Percentiles rank a stretch among this genome's conserved stretches.
phyloP scores from a whole-genome alignment of 768 basidiomycete genomes.

The Galerina sulciceps region DNA sequence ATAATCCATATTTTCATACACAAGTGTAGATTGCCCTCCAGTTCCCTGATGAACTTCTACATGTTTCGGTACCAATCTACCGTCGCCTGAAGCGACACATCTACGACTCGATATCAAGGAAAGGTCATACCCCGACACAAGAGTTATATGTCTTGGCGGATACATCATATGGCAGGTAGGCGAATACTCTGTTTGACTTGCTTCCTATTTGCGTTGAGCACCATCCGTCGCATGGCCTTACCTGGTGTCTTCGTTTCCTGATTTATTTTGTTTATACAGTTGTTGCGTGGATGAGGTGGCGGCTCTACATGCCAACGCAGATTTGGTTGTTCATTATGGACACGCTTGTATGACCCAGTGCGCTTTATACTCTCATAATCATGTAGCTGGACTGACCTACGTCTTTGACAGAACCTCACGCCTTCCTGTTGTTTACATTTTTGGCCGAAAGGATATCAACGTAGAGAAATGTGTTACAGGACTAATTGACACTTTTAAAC shows the following conservation, averaged over 20 bases:
- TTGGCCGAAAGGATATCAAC: slow-evolving; percentile 76
- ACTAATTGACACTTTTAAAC: slow-evolving; percentile 39
- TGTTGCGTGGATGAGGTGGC: slow-evolving; percentile 98
- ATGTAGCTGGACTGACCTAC: background rate
- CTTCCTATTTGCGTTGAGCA: background rate
- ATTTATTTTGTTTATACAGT: slow-evolving; percentile 40
- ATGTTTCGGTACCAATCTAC: slow-evolving; percentile 85
- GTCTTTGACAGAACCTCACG: slow-evolving; percentile 69
- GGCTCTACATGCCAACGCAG: slow-evolving; percentile 91
- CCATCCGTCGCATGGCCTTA: no score
- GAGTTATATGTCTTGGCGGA: slow-evolving; percentile 95
- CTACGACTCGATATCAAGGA: slow-evolving; percentile 33
- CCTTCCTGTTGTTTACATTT: slow-evolving; percentile 88
- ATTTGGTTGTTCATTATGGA: slow-evolving; percentile 92
- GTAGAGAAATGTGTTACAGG: slow-evolving; percentile 50
- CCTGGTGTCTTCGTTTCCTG: background rate
- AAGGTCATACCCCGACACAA: slow-evolving; percentile 18
- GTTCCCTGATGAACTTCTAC: slow-evolving; percentile 93
- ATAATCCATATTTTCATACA: slow-evolving; percentile 4
- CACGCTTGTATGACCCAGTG: slow-evolving; percentile 95
- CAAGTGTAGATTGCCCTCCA: slow-evolving; percentile 78
- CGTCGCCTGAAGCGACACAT: slow-evolving; percentile 55
- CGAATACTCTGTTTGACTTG: background rate
- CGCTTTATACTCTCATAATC: slow-evolving; percentile 30
- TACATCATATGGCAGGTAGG: slow-evolving; percentile 95